Evolutionary conservation across 495 filamentous ascomycete genomes (phyloP).

Genomic region (Aspergillus haitiensis): DNA sequence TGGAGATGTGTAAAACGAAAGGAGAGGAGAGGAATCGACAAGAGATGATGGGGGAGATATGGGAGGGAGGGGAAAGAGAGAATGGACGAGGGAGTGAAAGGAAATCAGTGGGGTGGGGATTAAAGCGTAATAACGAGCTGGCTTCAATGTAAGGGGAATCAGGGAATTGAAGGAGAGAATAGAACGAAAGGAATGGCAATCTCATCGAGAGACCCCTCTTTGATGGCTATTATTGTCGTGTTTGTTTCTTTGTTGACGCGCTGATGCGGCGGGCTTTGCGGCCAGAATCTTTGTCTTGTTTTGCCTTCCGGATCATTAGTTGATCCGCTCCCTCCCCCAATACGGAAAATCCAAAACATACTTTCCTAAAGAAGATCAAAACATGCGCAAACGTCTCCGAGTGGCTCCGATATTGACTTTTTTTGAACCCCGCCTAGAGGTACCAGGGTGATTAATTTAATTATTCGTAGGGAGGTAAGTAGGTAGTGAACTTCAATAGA

Average conservation of each 20-base stretch:
- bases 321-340: conserved; percentile 22
- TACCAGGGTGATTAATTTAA: no score
- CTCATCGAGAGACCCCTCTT: conserved; percentile 1
- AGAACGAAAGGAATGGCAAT: conserved; percentile 12
- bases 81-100: not conserved
- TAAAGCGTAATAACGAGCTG: conserved; percentile 3
- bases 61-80: not conserved
- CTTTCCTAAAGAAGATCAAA: conserved; percentile 27
- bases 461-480: no score
- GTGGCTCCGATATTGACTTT: no score
- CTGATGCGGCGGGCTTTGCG: conserved; percentile 4
- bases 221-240: conserved; percentile 13
- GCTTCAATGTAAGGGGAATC: conserved; percentile 9
- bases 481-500: no score
- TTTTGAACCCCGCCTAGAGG: no score
- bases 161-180: conserved; percentile 6
- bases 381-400: conserved; percentile 17
- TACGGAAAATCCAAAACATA: conserved; percentile 32
- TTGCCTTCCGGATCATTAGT: conserved; percentile 17
- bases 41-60: not conserved
- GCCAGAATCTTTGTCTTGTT: conserved; percentile 2
- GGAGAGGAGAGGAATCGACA: not conserved
- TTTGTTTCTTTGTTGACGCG: conserved; percentile 20
- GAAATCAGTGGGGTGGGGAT: conserved; percentile 12
- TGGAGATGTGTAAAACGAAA: conserved; percentile 1